Evolutionary conservation across 495 filamentous ascomycete species (phyloP), one percentile per base, ranked within the genome.

Genomic region (Aspergillus homomorphus): DNA sequence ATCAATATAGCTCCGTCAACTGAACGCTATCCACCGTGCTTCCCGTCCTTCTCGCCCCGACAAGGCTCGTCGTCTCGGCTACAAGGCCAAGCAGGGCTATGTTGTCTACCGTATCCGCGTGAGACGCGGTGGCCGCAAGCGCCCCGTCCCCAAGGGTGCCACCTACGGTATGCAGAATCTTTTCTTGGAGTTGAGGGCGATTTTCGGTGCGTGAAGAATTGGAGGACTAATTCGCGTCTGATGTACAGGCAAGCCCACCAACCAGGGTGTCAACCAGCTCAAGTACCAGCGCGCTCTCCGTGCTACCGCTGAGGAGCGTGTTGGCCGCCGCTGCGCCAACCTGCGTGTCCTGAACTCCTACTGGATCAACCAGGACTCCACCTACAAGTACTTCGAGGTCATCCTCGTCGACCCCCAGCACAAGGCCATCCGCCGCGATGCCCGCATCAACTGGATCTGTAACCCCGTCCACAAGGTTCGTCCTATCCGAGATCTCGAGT

Each of bases 291-390:
- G 93, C 79, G 97, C 94, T 59, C 92, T 98, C 70, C 87, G 87
- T 74, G 85, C 92, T 67, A 98, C 94, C 66, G 94, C 94, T 76
- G 94, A 98, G 84, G 94, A 98, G 89, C 95, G 94, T 89, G 93
- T 98, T 72, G 94, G 95, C 70, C 92, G 93, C 76, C 92, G 92
- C 73, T 96, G 91, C 82, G 91, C 92, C 81, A 98, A 98, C 82
- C 80, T 98, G 77, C 89, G 94, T 67, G 95, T 99, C 66, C 86
- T 99, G 74, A 99, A 98, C 86, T 96, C 92, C 66, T 99, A 99
- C 91, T 99, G 94, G 94, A 91, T 98, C 87, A 99, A 99, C 86
- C 94, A 99, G 85, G 94, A 99, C 84, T 96, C 92, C 55, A 98
- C 94, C 80, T 99, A 98, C 90, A 99, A 99, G 86, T 99, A 98